These are phyloP conservation scores for Zygoascus flipseniorum DNA, from an alignment of 805 yeast genomes.

Conservation along the genomic window DNA sequence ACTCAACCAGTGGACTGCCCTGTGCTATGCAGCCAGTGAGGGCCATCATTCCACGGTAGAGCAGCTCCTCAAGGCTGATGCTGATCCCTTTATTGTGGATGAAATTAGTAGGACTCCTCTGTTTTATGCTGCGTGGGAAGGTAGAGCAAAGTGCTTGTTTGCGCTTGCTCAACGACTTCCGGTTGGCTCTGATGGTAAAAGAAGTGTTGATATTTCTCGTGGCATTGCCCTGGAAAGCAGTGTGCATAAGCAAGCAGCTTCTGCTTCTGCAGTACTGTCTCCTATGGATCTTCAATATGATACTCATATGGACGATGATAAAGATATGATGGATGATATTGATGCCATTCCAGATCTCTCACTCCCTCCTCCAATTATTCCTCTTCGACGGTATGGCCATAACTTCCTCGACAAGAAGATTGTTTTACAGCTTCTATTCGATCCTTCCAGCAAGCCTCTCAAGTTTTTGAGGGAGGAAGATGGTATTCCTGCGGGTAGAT, in stretches of 20 bases:
- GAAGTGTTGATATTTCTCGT: slow-evolving; percentile 6
- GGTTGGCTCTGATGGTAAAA: not conserved
- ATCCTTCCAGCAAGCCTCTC: slow-evolving; percentile 39
- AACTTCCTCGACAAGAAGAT: slow-evolving; percentile 88
- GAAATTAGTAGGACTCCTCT: slow-evolving; percentile 74
- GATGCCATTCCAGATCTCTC: slow-evolving; percentile 85
- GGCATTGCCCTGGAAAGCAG: slow-evolving; percentile 1
- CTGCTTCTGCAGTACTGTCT: not conserved
- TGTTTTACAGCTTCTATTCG: slow-evolving; percentile 67
- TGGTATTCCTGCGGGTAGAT: slow-evolving; percentile 40
- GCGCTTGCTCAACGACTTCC: slow-evolving; percentile 39
- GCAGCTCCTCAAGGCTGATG: slow-evolving; percentile 65
- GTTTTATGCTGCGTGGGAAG: slow-evolving; percentile 91
- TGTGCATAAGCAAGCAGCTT: not conserved
- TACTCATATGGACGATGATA: slow-evolving; percentile 15
- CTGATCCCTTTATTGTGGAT: slow-evolving; percentile 59
- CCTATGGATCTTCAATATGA: slow-evolving; percentile 13
- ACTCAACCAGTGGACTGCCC: slow-evolving; percentile 88
- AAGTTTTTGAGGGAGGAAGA: slow-evolving; percentile 35
- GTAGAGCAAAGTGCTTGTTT: slow-evolving; percentile 75
- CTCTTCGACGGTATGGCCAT: slow-evolving; percentile 90
- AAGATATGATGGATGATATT: slow-evolving; percentile 27
- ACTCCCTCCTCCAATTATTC: slow-evolving; percentile 93
- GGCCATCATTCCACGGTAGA: slow-evolving; percentile 68
- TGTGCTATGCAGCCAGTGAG: slow-evolving; percentile 81